A percentile compares a stretch with the other conserved stretches of the same genome.
phyloP scores from a whole-genome alignment of 768 basidiomycete species.

The Dentipellis fragilis region DNA sequence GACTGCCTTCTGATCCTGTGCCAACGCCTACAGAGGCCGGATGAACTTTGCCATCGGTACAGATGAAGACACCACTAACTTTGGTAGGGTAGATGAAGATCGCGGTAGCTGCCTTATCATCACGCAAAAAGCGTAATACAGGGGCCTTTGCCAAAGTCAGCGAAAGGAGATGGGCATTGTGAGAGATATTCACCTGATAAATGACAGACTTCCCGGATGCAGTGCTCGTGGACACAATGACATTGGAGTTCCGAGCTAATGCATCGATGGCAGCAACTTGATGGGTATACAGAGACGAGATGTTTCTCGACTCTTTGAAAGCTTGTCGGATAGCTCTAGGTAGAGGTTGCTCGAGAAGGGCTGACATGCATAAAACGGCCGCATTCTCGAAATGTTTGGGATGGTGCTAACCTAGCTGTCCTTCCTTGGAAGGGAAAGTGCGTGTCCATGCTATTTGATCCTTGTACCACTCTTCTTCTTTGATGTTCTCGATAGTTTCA shows the following conservation, averaged over 20 bases:
- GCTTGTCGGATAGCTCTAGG: conserved; percentile 48
- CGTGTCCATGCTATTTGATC: conserved; percentile 57
- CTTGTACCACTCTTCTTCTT: conserved; percentile 52
- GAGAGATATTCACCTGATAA: conserved; percentile 50
- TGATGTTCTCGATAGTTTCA: conserved; percentile 47
- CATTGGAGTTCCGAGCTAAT: conserved; percentile 47
- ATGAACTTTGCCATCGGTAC: not conserved
- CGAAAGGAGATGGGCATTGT: not conserved
- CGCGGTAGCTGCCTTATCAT: conserved; percentile 51
- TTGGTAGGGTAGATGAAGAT: conserved; percentile 89
- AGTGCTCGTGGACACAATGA: conserved; percentile 85
- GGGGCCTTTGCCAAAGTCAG: conserved; percentile 43
- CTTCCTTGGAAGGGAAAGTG: conserved; percentile 41
- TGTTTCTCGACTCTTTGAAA: conserved; percentile 46
- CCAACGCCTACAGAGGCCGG: conserved; percentile 56
- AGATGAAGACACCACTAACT: conserved; percentile 23
- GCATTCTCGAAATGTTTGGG: not conserved
- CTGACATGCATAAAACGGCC: conserved; percentile 20
- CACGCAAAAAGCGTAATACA: conserved; percentile 53
- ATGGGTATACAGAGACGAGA: conserved; percentile 53
- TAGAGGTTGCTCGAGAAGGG: conserved; percentile 42
- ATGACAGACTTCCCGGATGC: conserved; percentile 86
- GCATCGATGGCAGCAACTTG: conserved; percentile 68
- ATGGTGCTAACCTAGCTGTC: conserved; percentile 35
- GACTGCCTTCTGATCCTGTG: conserved; percentile 75